These are phyloP conservation scores for Neonectria coccinea DNA, from an alignment of 2,329 filamentous ascomycete genomes.

Conservation along the genomic window DNA sequence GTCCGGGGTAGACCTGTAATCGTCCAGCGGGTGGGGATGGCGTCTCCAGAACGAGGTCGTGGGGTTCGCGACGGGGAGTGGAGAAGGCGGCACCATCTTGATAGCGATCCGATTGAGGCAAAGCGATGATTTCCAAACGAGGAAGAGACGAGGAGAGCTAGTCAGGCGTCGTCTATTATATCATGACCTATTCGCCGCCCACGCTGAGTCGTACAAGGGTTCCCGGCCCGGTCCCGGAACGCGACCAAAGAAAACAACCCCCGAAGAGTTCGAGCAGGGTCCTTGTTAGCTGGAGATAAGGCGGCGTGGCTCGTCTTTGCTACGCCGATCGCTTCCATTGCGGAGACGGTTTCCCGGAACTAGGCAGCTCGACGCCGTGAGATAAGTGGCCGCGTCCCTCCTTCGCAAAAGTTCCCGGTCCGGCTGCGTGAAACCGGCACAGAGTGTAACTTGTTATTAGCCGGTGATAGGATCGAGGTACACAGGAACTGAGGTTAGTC, in stretches of 20 bases:
- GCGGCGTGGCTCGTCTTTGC: background rate
- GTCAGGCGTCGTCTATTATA: slow-evolving; percentile 18
- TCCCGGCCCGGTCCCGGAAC: slow-evolving; percentile 14
- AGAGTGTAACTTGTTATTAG: background rate
- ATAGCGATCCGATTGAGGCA: slow-evolving; percentile 12
- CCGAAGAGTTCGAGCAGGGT: background rate
- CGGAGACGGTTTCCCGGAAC: background rate
- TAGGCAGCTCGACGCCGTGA: background rate
- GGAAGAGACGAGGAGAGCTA: slow-evolving; percentile 2
- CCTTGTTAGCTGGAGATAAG: slow-evolving; percentile 16
- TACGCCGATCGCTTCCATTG: slow-evolving; percentile 1
- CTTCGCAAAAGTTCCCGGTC: background rate
- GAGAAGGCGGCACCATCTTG: slow-evolving; percentile 22
- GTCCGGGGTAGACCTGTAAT: slow-evolving; percentile 22
- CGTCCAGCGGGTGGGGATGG: slow-evolving; percentile 18
- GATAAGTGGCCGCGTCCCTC: background rate
- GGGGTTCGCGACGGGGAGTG: slow-evolving; percentile 25
- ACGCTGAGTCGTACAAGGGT: background rate
- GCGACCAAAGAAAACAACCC: slow-evolving; percentile 1
- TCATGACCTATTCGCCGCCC: background rate
- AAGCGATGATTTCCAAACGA: background rate
- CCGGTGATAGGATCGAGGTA: background rate
- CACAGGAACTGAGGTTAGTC: background rate
- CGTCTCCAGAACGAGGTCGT: slow-evolving; percentile 28
- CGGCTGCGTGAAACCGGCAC: background rate